Percentiles rank a stretch among this genome's conserved stretches.
These are phyloP conservation scores for Mycosphaerelloides madeirae DNA, from an alignment of 2,329 filamentous ascomycete genomes.

Conservation along the genomic window DNA sequence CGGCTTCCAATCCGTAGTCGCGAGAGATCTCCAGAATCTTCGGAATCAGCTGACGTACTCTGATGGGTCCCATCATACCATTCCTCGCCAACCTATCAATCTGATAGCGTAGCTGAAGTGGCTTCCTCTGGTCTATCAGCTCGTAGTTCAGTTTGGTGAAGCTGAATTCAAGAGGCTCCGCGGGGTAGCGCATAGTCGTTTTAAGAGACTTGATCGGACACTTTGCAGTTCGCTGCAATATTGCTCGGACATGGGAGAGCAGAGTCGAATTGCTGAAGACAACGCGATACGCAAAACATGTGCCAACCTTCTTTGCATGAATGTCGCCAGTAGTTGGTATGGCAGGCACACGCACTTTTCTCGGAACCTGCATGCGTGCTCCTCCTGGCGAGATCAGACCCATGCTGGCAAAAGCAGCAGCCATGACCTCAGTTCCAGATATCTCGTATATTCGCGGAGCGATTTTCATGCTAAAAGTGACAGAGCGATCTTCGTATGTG, in stretches of 20 bases:
- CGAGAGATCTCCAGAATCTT: constrained; percentile 37
- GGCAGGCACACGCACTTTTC: constrained; percentile 31
- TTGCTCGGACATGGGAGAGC: constrained; percentile 18
- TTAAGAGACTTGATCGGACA: constrained; percentile 28
- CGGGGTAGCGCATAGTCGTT: constrained; percentile 14
- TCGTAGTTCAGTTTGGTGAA: constrained; percentile 32
- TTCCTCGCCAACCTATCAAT: constrained; percentile 60
- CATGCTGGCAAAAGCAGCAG: constrained; percentile 2
- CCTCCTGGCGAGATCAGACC: constrained; percentile 14
- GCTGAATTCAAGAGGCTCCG: constrained; percentile 8
- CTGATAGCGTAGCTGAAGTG: constrained; percentile 58
- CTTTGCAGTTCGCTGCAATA: constrained; percentile 14
- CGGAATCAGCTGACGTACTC: constrained; percentile 45
- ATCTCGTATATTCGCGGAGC: constrained; percentile 39
- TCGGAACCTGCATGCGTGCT: no score
- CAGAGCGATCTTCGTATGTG: constrained; percentile 25
- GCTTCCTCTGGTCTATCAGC: constrained; percentile 34
- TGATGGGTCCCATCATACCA: constrained; percentile 55
- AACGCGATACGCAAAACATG: constrained; percentile 50
- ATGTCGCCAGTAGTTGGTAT: constrained; percentile 27
- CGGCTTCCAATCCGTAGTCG: constrained; percentile 20
- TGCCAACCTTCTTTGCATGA: constrained; percentile 39
- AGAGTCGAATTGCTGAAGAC: constrained; percentile 20
- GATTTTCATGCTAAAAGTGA: constrained; percentile 36
- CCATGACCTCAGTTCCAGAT: not conserved